These are phyloP conservation scores for Ogataea thermomethanolica DNA, from an alignment of 805 yeast genomes.

Conservation along the genomic window DNA sequence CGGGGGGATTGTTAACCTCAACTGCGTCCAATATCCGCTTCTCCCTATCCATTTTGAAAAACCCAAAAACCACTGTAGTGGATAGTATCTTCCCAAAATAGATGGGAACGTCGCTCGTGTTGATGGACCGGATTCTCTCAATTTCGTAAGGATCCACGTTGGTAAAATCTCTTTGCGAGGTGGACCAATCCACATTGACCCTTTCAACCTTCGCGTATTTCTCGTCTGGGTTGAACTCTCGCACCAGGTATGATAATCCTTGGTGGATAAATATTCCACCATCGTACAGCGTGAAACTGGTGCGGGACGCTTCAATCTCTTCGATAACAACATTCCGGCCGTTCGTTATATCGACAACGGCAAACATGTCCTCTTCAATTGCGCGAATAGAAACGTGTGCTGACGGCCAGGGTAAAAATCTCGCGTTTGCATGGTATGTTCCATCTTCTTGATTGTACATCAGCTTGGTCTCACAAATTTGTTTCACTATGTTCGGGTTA, in stretches of 20 bases:
- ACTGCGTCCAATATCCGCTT: constrained; percentile 87
- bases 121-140: constrained; percentile 57
- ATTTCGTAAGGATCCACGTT: constrained; percentile 85
- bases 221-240: constrained; percentile 78
- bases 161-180: constrained; percentile 87
- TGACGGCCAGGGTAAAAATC: constrained; percentile 80
- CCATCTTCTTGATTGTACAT: constrained; percentile 39
- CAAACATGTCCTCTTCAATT: constrained; percentile 74
- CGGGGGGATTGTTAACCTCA: constrained; percentile 88
- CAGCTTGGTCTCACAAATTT: constrained; percentile 34
- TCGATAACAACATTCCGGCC: constrained; percentile 77
- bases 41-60: constrained; percentile 75
- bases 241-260: constrained; percentile 83
- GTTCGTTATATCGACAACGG: constrained; percentile 86
- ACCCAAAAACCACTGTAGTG: constrained; percentile 84
- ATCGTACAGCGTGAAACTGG: constrained; percentile 82
- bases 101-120: constrained; percentile 51
- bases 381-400: constrained; percentile 75
- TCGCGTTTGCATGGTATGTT: constrained; percentile 53
- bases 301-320: constrained; percentile 82
- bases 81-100: constrained; percentile 73
- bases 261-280: constrained; percentile 95
- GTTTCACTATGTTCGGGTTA: constrained; percentile 25
- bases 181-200: constrained; percentile 92
- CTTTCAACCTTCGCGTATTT: constrained; percentile 79